A percentile compares a stretch with the other conserved stretches of the same genome.
Conservation (phyloP, 352 stramenopile species). For the Phytopythium aichiense region DNA sequence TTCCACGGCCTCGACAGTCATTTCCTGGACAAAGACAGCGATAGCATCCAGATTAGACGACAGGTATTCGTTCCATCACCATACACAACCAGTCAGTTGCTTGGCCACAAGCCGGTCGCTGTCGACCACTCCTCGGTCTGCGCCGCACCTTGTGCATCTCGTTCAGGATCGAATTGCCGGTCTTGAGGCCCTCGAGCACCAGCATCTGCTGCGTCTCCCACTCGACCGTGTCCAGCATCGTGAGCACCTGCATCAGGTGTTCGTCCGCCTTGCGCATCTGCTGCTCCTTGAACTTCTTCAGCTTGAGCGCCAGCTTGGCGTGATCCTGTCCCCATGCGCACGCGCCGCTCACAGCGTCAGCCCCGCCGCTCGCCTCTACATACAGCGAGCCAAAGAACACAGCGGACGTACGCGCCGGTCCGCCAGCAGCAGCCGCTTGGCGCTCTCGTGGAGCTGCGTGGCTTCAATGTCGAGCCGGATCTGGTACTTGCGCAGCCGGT, state of each 20-base stretch:
- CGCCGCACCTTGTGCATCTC: constrained; percentile 74
- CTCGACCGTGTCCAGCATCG: constrained; percentile 86
- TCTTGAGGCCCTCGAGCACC: constrained; percentile 87
- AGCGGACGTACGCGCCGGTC: constrained; percentile 46
- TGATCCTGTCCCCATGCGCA: constrained; percentile 44
- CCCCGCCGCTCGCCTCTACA: neutral
- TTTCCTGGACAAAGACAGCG: constrained; percentile 38
- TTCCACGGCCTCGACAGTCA: constrained; percentile 84
- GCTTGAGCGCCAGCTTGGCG: constrained; percentile 81
- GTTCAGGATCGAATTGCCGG: constrained; percentile 83
- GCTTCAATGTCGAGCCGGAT: constrained; percentile 75
- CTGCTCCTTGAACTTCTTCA: constrained; percentile 89
- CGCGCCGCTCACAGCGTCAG: neutral
- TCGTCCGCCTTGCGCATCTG: constrained; percentile 85
- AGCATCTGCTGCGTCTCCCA: constrained; percentile 87
- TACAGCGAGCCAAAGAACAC: neutral
- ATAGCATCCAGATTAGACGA: neutral
- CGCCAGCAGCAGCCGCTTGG: constrained; percentile 65
- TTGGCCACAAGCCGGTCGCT: neutral
- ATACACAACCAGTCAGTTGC: neutral
- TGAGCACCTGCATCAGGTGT: constrained; percentile 82
- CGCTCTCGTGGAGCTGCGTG: constrained; percentile 73
- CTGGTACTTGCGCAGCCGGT: constrained; percentile 84
- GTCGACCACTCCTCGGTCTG: neutral
- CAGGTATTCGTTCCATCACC: neutral